Base-by-base conservation (phyloP, 2,329 filamentous ascomycete species). In the Simplicillium aogashimaense region DNA sequence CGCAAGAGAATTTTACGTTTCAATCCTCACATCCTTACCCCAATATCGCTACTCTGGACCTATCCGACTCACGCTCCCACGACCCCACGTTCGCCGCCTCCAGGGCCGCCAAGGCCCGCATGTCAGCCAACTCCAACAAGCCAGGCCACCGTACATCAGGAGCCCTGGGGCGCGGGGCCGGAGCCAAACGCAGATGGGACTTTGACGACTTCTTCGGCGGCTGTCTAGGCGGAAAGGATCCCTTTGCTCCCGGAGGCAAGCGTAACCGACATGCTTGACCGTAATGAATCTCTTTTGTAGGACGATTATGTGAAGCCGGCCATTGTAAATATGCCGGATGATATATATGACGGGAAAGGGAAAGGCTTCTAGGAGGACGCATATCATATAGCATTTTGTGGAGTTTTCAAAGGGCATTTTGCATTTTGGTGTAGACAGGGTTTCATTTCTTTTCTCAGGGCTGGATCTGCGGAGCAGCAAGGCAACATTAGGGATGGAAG, bases 141-240 rank as follows among this genome's bases (percentile, higher is more conserved):
- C 45, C 55, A 16, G 20, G 20, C 20, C 20, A 25, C 9, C 49
- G 56, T 28, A 46, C 56, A 39, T 51, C 51, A 14, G 51, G 58
- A 47, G 67, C 72, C 36, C 61, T 85, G 8, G 78, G 78, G 4
- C 72, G 72, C 43, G 78, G 76, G 7, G 76, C 81, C 8, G 84
- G 84, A 2, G 72, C 78, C 49, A 90, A 90, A 59, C 73, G 84
- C 33, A 76, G 83, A 51, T 72, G 86, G 49, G 82, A 84, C 50
- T 74, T 85, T 51, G 76, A 78, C 17, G 84, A 89, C 52, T 79
- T 87, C 40, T 88, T 88, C 54, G 83, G 86, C 7, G 76, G 77
- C 39, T 78, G 76, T 47, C 57, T 83, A 38, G 72, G 72, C 43
- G 74, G 74, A 34, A 82, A 81, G 53, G 81, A 86, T 45, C 56